phyloP scores from a whole-genome alignment of 1,284 basidiomycete species.

The Gomphus sp. region DNA sequence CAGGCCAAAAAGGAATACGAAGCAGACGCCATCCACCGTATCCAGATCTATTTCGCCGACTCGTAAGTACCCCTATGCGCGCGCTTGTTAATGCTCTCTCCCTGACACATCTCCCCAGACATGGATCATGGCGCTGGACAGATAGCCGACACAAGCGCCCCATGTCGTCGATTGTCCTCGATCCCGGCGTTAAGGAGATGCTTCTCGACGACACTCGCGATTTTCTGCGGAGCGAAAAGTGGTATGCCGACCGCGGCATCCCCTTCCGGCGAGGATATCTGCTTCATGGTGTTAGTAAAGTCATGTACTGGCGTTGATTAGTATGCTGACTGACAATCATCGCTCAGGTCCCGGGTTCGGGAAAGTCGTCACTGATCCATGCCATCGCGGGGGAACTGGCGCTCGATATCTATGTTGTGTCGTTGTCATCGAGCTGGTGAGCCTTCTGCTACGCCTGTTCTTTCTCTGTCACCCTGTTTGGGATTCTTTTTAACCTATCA shows the following conservation, averaged over 20 bases:
- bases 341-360: constrained; percentile 47
- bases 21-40: constrained; percentile 71
- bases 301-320: not conserved
- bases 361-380: constrained; percentile 76
- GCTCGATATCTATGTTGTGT: constrained; percentile 74
- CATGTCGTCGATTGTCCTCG: constrained; percentile 69
- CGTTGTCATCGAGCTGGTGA: constrained; percentile 60
- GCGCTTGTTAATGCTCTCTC: not conserved
- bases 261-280: constrained; percentile 82
- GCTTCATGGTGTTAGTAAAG: constrained; percentile 48
- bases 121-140: constrained; percentile 77
- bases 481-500: not conserved
- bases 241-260: constrained; percentile 56
- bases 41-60: constrained; percentile 79
- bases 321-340: not conserved
- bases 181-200: constrained; percentile 80
- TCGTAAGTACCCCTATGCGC: constrained; percentile 28
- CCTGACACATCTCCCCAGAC: constrained; percentile 18
- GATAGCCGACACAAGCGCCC: constrained; percentile 76
- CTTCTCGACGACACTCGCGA: constrained; percentile 70
- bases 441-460: constrained; percentile 8
- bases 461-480: constrained; percentile 6
- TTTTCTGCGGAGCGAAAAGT: constrained; percentile 71
- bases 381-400: constrained; percentile 69
- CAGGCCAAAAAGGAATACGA: constrained; percentile 82